Evolutionary conservation across 441 rosid genomes (phyloP), one percentile per base, ranked within the genome.

Genomic region (Arabidopsis lyrata): DNA sequence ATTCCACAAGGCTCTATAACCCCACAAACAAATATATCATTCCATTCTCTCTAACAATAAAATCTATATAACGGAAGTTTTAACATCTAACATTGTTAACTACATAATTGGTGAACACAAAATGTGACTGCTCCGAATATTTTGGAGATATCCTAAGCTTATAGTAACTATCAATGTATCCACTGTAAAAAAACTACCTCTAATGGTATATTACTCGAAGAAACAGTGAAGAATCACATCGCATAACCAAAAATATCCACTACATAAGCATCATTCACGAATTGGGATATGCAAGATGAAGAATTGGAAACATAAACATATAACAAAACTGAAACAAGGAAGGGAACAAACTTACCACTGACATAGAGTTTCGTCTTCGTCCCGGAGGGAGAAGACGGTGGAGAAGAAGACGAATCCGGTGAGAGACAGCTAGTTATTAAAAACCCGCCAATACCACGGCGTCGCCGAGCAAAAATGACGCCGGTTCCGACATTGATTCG

Each of bases 341-440:
- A 10, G 18, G n/a, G 31, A 29, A 29, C 1, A 0, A 66, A 11
- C 76, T 70, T 9, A 82, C 87, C 85, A 47, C 85, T 82, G 22
- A 82, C 82, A 55, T 67, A 84, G 53, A 84, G 85, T 67, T 80
- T 84, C 63, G 78, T 80, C 70, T 63, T 80, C 8, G 64, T 16
- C 27, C 57, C 50, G n/a, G 78, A 73, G n/a, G 58, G 2, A 61
- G 80, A 73, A 1, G 42, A 65, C 14, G 77, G 22, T 15, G 71
- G 38, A 39, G 82, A 54, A 54, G 38, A 54, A 16, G 80, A 78
- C 13, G 77, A 70, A 59, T 56, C 66, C 20, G 76, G 32, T 53
- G 82, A 58, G 52, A 78, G 52, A 57, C 78, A 63, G 3, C 74
- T 18, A 0, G 55, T 73, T 11, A 73, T 8, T 22, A 34, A 16